These are phyloP conservation scores for Prunus fruticosa DNA, from an alignment of 306 rosid species.

Conservation along the genomic window DNA sequence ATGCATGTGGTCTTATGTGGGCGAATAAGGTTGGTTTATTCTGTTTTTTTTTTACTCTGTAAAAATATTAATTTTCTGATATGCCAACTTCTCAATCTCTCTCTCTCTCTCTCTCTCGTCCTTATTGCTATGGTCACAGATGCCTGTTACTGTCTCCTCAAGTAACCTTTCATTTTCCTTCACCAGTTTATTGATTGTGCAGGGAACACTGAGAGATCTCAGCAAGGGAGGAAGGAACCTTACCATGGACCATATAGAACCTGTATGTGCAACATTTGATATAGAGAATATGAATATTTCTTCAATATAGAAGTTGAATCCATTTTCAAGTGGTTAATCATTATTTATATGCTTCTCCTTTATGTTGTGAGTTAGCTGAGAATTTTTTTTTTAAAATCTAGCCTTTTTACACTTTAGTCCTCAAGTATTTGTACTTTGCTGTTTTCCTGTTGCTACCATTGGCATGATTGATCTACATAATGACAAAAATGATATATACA, in stretches of 20 bases:
- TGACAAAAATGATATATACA: constrained; percentile 40
- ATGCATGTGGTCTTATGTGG: constrained; percentile 99
- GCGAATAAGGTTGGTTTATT: constrained; percentile 79
- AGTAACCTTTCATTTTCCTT: constrained; percentile 20
- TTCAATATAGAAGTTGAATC: background rate
- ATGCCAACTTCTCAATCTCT: background rate
- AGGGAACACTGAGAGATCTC: constrained; percentile 98
- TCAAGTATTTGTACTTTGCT: background rate
- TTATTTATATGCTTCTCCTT: background rate
- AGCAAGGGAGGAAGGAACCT: constrained; percentile 81
- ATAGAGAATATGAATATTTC: background rate
- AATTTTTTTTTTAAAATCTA: background rate
- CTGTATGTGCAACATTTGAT: constrained; percentile 45
- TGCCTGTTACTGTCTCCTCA: constrained; percentile 1
- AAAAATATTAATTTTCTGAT: background rate
- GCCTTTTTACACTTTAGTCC: background rate
- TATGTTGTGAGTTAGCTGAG: background rate
- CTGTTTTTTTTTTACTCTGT: constrained; percentile 2
- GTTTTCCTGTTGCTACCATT: constrained; percentile 3
- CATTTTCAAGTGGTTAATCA: background rate
- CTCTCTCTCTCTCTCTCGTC: background rate
- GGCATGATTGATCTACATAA: constrained; percentile 5
- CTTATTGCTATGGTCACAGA: background rate
- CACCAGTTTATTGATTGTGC: constrained; percentile 40
- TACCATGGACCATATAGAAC: constrained; percentile 58